Evolutionary conservation across 1,284 basidiomycete genomes (phyloP).

Genomic region (Cryptococcus sp.): DNA sequence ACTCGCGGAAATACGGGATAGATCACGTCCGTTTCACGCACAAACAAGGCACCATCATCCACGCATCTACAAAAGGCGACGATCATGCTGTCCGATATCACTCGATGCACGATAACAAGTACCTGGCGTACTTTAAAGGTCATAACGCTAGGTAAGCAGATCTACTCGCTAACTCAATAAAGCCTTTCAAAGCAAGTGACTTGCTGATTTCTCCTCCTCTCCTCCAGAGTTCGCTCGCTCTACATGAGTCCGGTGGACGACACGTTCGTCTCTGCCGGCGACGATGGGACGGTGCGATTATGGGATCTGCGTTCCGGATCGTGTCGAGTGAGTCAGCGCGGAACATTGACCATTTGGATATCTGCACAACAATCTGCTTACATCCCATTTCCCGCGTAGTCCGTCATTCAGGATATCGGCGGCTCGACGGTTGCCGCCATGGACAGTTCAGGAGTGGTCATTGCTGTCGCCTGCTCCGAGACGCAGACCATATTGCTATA

Average conservation of each 20-base stretch:
- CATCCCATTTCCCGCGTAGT: slow-evolving; percentile 36
- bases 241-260: slow-evolving; percentile 92
- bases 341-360: neutral
- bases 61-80: slow-evolving; percentile 94
- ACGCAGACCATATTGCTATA: slow-evolving; percentile 81
- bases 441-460: slow-evolving; percentile 84
- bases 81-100: slow-evolving; percentile 89
- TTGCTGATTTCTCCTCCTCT: neutral
- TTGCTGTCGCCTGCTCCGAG: slow-evolving; percentile 87
- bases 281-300: slow-evolving; percentile 91
- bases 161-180: neutral
- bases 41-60: slow-evolving; percentile 76
- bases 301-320: slow-evolving; percentile 87
- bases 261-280: slow-evolving; percentile 89
- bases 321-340: slow-evolving; percentile 59
- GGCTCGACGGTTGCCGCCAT: slow-evolving; percentile 81
- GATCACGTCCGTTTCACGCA: slow-evolving; percentile 94
- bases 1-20: slow-evolving; percentile 96
- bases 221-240: slow-evolving; percentile 72
- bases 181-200: neutral
- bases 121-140: slow-evolving; percentile 91
- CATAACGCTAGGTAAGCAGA: slow-evolving; percentile 68
- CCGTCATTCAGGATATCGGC: slow-evolving; percentile 57
- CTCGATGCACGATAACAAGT: slow-evolving; percentile 93
- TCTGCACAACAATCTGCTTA: neutral